Evolutionary conservation across 2,329 filamentous ascomycete genomes (phyloP).

Genomic region (Sporothrix inflata): DNA sequence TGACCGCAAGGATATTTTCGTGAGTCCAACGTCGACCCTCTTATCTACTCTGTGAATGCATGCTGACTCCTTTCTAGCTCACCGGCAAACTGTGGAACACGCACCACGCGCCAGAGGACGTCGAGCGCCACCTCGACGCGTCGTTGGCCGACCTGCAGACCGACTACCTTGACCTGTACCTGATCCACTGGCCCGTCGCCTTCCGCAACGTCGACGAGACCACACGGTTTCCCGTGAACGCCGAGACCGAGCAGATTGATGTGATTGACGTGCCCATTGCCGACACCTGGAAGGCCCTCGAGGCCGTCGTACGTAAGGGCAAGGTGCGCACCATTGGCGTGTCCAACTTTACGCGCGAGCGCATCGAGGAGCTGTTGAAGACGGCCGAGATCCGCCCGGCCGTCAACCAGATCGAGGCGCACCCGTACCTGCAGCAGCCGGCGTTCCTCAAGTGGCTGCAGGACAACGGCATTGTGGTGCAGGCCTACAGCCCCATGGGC

Average conservation of each 20-base stretch:
- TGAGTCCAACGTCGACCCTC: not conserved
- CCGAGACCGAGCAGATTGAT: constrained; percentile 38
- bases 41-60: too few species aligned
- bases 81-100: constrained; percentile 68
- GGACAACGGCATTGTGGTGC: constrained; percentile 58
- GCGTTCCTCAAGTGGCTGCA: constrained; percentile 60
- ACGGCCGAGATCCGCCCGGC: constrained; percentile 55
- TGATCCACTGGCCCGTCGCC: constrained; percentile 51
- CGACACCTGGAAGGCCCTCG: constrained; percentile 59
- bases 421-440: constrained; percentile 67
- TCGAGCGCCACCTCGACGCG: constrained; percentile 53
- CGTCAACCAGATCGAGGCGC: constrained; percentile 68
- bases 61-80: constrained; percentile 40
- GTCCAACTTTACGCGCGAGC: constrained; percentile 62
- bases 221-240: constrained; percentile 24
- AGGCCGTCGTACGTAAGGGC: constrained; percentile 53
- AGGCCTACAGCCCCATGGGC: constrained; percentile 67
- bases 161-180: constrained; percentile 57
- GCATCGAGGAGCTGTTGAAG: constrained; percentile 58
- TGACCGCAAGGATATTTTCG: constrained; percentile 38
- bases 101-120: constrained; percentile 49
- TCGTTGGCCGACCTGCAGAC: constrained; percentile 54
- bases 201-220: constrained; percentile 38
- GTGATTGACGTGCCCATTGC: constrained; percentile 41
- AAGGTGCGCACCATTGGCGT: constrained; percentile 63